These are phyloP conservation scores for Tritrichomonas musculus DNA, from an alignment of 208 protist species.

Conservation along the genomic window DNA sequence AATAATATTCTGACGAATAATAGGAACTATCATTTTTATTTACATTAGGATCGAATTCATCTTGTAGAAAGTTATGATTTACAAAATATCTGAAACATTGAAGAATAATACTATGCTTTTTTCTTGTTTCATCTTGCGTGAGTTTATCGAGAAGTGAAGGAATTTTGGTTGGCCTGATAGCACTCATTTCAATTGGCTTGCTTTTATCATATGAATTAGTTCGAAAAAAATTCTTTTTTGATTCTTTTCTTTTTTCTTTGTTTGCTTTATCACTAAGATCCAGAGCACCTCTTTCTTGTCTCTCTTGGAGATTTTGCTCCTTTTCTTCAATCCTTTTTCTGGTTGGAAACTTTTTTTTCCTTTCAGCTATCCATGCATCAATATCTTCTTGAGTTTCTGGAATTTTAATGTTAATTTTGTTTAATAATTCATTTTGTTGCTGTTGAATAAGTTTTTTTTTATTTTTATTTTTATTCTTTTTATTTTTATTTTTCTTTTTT, in stretches of 20 bases:
- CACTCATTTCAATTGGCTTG: background rate
- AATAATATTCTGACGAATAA: too few species aligned
- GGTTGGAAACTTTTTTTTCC: constrained; percentile 5
- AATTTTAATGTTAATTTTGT: background rate
- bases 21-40: too few species aligned
- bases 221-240: background rate
- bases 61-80: background rate
- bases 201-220: background rate
- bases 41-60: too few species aligned
- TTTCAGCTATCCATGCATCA: constrained; percentile 31
- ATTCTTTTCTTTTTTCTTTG: background rate
- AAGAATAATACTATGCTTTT: background rate
- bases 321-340: background rate
- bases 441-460: background rate
- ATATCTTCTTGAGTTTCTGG: constrained; percentile 29
- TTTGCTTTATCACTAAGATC: background rate
- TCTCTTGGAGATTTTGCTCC: background rate
- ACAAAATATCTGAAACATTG: constrained; percentile 34
- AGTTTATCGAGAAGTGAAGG: background rate
- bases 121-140: constrained; percentile 7
- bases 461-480: background rate
- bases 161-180: background rate
- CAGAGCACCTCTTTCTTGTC: background rate
- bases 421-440: background rate
- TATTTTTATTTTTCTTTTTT: background rate